Conservation (phyloP, 768 basidiomycete genomes). For the Naganishia kalamii region DNA sequence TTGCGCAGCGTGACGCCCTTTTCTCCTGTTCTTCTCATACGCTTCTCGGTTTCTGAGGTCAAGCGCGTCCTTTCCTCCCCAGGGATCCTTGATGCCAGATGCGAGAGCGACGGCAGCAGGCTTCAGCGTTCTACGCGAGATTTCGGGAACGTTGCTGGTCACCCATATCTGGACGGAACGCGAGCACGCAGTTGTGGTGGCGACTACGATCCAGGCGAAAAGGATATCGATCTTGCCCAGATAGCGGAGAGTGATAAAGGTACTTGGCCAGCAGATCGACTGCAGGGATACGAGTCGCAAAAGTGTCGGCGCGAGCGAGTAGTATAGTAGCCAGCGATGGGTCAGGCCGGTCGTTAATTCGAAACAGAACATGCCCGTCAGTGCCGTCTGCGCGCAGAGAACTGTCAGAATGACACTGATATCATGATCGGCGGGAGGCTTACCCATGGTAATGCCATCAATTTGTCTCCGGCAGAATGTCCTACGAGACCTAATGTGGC, state of each 20-base stretch:
- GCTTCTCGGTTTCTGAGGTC: background rate
- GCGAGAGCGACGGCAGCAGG: background rate
- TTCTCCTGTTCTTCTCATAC: background rate
- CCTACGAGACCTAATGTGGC: slow-evolving; percentile 28
- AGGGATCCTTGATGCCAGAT: background rate
- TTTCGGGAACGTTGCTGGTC: slow-evolving; percentile 68
- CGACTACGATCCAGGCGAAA: slow-evolving; percentile 83
- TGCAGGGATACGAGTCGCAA: slow-evolving; percentile 87
- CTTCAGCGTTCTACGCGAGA: slow-evolving; percentile 2
- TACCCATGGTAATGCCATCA: slow-evolving; percentile 42
- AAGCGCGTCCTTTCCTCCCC: background rate
- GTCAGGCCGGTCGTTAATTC: slow-evolving; percentile 80
- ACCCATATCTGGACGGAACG: slow-evolving; percentile 81
- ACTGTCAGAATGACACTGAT: background rate
- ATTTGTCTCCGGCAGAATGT: slow-evolving; percentile 30
- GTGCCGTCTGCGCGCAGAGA: slow-evolving; percentile 55
- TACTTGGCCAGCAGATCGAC: slow-evolving; percentile 93
- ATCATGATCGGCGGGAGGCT: slow-evolving; percentile 7
- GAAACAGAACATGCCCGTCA: slow-evolving; percentile 86
- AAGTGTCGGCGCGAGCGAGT: slow-evolving; percentile 76
- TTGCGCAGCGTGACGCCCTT: background rate
- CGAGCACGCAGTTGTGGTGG: slow-evolving; percentile 70
- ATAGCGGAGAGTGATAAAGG: slow-evolving; percentile 71
- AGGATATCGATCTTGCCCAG: slow-evolving; percentile 68
- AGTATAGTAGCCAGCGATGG: slow-evolving; percentile 83